A percentile compares a stretch with the other conserved stretches of the same genome.
Evolutionary conservation across 2,329 filamentous ascomycete genomes (phyloP).

Genomic region (Penicillium vulpinum): DNA sequence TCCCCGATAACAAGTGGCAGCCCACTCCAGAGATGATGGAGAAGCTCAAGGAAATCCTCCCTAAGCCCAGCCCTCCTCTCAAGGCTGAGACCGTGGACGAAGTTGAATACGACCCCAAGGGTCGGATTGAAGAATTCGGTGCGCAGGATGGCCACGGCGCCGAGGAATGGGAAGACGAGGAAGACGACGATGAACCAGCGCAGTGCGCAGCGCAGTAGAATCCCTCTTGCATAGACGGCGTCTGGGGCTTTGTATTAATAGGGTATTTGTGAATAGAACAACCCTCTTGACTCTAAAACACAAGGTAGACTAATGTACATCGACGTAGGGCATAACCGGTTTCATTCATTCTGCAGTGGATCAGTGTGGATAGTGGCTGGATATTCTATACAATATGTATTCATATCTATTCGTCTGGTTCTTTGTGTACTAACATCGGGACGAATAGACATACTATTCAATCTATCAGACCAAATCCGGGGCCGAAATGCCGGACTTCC

Average conservation of each 20-base stretch:
- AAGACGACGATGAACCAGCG: constrained; percentile 47
- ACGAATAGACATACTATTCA: background rate
- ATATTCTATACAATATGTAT: background rate
- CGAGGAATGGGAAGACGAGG: constrained; percentile 52
- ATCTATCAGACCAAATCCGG: background rate
- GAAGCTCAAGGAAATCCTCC: constrained; percentile 72
- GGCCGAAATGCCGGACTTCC: background rate
- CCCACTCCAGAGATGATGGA: constrained; percentile 69
- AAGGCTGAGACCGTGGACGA: constrained; percentile 78
- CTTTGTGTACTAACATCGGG: background rate
- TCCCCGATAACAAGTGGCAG: constrained; percentile 85
- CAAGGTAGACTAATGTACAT: background rate
- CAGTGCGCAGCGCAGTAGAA: constrained; percentile 53
- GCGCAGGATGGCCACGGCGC: constrained; percentile 45
- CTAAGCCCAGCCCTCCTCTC: constrained; percentile 61
- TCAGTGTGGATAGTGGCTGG: constrained; percentile 35
- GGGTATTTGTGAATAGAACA: constrained; percentile 6
- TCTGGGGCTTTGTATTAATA: constrained; percentile 23
- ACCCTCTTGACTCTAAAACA: background rate
- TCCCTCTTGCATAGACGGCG: constrained; percentile 33
- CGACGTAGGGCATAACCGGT: background rate
- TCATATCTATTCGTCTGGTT: background rate
- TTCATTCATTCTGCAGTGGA: constrained; percentile 19
- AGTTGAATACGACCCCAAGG: constrained; percentile 80
- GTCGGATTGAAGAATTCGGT: constrained; percentile 71